Conservation (phyloP, 768 basidiomycete species). For the Floccularia luteovirens region DNA sequence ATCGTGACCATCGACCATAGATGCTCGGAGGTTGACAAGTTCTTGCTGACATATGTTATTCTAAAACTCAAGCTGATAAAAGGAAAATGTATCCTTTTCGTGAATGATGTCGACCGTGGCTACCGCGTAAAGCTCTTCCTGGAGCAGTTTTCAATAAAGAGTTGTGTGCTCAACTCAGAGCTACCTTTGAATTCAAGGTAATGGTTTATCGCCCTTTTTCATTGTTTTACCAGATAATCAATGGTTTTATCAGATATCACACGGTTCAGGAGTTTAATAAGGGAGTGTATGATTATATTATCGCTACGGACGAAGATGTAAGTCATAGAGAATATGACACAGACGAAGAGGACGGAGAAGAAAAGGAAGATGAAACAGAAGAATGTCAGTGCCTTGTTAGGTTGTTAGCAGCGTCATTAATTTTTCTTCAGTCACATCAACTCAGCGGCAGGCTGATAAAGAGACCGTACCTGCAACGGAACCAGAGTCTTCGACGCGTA, state of each 20-base stretch:
- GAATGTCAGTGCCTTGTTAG: constrained; percentile 17
- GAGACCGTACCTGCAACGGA: too few species aligned
- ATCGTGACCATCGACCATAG: constrained; percentile 21
- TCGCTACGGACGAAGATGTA: constrained; percentile 90
- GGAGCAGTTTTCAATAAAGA: constrained; percentile 95
- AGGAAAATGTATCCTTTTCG: constrained; percentile 95
- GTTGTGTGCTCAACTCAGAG: constrained; percentile 94
- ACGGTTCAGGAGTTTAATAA: constrained; percentile 98
- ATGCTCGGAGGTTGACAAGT: constrained; percentile 94
- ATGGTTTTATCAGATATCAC: constrained; percentile 63
- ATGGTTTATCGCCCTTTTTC: constrained; percentile 1
- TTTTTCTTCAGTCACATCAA: constrained; percentile 37
- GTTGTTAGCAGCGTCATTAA: neutral
- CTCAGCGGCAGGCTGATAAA: constrained; percentile 41
- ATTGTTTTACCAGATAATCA: neutral
- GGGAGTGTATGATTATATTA: constrained; percentile 97
- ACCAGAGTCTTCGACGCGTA: constrained; percentile 26
- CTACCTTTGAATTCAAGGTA: constrained; percentile 90
- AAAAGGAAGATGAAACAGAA: constrained; percentile 27
- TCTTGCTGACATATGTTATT: constrained; percentile 91
- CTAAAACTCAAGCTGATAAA: constrained; percentile 93
- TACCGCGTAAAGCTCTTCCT: constrained; percentile 97
- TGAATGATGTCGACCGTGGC: constrained; percentile 90
- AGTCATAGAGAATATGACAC: constrained; percentile 38
- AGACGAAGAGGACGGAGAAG: constrained; percentile 27